Evolutionary conservation across 2,329 filamentous ascomycete species (phyloP).

Genomic region (Zymoseptoria ardabiliae): DNA sequence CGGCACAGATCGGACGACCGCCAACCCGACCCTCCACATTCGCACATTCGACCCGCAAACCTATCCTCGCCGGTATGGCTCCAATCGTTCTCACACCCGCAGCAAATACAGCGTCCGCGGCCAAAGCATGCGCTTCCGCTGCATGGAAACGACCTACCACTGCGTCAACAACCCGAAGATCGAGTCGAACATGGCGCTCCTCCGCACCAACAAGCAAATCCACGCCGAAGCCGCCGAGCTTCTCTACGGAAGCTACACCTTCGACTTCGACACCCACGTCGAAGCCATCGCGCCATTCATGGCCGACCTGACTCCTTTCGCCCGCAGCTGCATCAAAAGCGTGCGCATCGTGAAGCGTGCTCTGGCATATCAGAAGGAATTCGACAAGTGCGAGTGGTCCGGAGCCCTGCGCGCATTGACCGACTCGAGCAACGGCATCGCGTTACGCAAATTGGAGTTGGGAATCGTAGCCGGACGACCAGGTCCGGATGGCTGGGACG

Average conservation of each 20-base stretch:
- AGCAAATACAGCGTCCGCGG: conserved; percentile 34
- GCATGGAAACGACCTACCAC: conserved; percentile 50
- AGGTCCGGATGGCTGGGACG: conserved; percentile 41
- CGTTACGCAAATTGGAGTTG: conserved; percentile 38
- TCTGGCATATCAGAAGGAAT: conserved; percentile 47
- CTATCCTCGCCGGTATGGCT: conserved; percentile 20
- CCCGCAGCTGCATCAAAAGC: conserved; percentile 40
- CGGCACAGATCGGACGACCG: conserved; percentile 8
- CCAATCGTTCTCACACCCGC: conserved; percentile 24
- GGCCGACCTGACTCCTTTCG: conserved; percentile 46
- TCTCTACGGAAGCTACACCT: conserved; percentile 50
- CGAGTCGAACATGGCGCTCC: conserved; percentile 27
- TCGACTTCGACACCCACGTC: conserved; percentile 54
- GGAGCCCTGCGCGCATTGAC: conserved; percentile 45
- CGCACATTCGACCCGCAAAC: conserved; percentile 37
- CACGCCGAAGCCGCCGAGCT: conserved; percentile 50
- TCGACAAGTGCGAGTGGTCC: conserved; percentile 50
- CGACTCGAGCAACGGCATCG: conserved; percentile 18
- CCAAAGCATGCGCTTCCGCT: conserved; percentile 37
- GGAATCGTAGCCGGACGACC: conserved; percentile 51
- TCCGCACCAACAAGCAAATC: conserved; percentile 35
- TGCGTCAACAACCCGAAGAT: conserved; percentile 36
- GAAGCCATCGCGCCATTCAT: conserved; percentile 56
- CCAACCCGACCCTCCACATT: conserved; percentile 32
- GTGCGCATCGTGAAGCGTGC: conserved; percentile 51